A percentile compares a stretch with the other conserved stretches of the same genome.
These are phyloP conservation scores for Lycium barbarum DNA, from an alignment of 257 asterid genomes.

Conservation along the genomic window DNA sequence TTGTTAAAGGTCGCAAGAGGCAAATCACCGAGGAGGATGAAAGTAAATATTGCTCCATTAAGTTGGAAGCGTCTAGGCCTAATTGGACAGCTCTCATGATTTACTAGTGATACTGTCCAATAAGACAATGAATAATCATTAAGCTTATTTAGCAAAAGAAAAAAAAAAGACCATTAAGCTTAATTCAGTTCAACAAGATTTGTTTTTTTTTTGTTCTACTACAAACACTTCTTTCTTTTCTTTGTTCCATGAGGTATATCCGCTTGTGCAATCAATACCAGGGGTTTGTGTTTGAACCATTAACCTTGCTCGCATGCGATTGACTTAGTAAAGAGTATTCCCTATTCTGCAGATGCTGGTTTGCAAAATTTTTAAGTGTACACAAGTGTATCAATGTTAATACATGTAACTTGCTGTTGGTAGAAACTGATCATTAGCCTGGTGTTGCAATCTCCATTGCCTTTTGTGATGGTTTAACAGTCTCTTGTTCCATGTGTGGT, in stretches of 20 bases:
- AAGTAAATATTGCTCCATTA: neutral
- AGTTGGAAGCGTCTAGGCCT: neutral
- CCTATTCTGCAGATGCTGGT: neutral
- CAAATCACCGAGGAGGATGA: constrained; percentile 6
- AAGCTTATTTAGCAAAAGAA: neutral
- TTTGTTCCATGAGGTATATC: constrained; percentile 1
- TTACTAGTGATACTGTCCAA: neutral
- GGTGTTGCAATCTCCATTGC: neutral
- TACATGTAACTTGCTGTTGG: neutral
- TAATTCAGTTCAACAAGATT: neutral
- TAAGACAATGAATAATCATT: neutral
- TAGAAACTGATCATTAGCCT: neutral
- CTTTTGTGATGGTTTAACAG: neutral
- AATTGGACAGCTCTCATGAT: neutral
- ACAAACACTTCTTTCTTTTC: neutral
- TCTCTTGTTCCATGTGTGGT: neutral
- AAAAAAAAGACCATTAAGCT: neutral
- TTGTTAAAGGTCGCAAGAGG: neutral
- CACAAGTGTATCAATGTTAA: constrained; percentile 10
- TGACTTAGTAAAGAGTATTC: neutral
- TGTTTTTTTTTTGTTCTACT: constrained; percentile 3
- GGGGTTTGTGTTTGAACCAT: neutral
- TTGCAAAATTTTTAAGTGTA: neutral
- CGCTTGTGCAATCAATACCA: neutral
- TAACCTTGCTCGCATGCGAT: neutral